Evolutionary conservation across 176 grass and related monocot species (phyloP).

Genomic region (Cymbopogon citratus): DNA sequence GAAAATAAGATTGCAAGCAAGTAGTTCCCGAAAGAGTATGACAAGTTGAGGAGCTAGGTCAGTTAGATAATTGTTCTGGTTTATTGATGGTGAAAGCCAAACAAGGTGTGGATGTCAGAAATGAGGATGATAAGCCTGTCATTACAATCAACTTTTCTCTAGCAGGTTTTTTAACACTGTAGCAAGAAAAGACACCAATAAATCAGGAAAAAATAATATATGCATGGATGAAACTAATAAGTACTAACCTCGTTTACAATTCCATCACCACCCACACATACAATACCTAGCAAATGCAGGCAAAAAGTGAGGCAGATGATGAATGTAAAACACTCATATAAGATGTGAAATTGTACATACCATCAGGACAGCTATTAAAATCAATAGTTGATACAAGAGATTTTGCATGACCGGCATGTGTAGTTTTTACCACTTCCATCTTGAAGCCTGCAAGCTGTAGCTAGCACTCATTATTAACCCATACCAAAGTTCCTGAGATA

Average conservation of each 20-base stretch:
- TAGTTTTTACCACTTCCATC: conserved; percentile 94
- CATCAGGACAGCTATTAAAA: conserved; percentile 90
- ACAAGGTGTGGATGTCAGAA: not conserved
- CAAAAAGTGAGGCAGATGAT: conserved; percentile 36
- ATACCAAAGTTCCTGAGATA: conserved; percentile 13
- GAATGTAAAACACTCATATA: conserved; percentile 24
- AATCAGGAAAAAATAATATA: not conserved
- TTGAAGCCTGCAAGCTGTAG: conserved; percentile 96
- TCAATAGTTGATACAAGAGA: conserved; percentile 73
- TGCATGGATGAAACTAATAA: conserved; percentile 9
- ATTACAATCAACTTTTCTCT: not conserved
- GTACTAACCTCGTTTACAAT: conserved; percentile 94
- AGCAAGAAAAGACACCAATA: not conserved
- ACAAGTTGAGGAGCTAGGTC: too few relatives aligned
- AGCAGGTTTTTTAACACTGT: not conserved
- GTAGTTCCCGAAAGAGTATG: too few relatives aligned
- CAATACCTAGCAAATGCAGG: conserved; percentile 62
- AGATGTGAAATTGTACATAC: conserved; percentile 50
- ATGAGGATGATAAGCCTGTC: not conserved
- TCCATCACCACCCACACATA: conserved; percentile 97
- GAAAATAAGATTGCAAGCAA: too few relatives aligned
- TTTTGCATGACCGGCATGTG: conserved; percentile 95
- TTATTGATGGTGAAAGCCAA: not conserved
- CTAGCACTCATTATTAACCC: conserved; percentile 37
- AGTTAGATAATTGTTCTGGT: not conserved